Base-by-base conservation (phyloP, 2,329 filamentous ascomycete species). In the Gaeumannomyces sp. region DNA sequence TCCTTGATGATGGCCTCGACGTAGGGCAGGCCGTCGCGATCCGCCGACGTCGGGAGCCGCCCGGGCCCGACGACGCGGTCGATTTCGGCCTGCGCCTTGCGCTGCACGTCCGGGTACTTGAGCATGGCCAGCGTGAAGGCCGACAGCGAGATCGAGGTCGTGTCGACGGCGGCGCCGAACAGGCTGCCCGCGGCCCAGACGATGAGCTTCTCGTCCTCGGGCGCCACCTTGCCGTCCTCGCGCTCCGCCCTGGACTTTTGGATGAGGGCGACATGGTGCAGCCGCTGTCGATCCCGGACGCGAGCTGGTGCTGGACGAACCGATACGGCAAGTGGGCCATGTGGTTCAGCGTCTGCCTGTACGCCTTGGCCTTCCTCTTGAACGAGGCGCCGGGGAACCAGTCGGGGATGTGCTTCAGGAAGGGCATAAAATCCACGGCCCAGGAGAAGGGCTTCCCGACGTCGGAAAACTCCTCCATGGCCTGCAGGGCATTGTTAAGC, bases 101-200 rank as follows among this genome's bases (percentile, higher is more conserved):
- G 64, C 13, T 82, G 75, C 0, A 76, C 74, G 7, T 79, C 74
- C 0, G 80, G 80, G 66, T 80, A 79, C 0, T 79, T 76, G 35
- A 80, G 72, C 59, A 82, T 76, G 0, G 81, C 81, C 5, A 81
- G 74, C 13, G 82, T 75, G 29, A 81, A 81, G 27, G 76, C 77
- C 66, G 79, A 79, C 25, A 83, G 72, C 0, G 79, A 81, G 14
- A 76, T 79, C 0, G 80, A 77, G 0, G 81, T 82, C 0, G 82
- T 84, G 67, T 84, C 82, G 7, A 76, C 81, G 29, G 81, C 78
- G 19, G 80, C 81, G 31, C 81, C 81, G 65, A 80, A 80, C 7
- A 81, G 61, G 8, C 31, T 35, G 29, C 31, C 61, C 25, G 61
- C 61, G 13, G 61, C 31, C 45, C 28, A 56, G 8, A 31, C 53